These are phyloP conservation scores for Teunomyces cretensis DNA, from an alignment of 805 yeast genomes.

Conservation along the genomic window DNA sequence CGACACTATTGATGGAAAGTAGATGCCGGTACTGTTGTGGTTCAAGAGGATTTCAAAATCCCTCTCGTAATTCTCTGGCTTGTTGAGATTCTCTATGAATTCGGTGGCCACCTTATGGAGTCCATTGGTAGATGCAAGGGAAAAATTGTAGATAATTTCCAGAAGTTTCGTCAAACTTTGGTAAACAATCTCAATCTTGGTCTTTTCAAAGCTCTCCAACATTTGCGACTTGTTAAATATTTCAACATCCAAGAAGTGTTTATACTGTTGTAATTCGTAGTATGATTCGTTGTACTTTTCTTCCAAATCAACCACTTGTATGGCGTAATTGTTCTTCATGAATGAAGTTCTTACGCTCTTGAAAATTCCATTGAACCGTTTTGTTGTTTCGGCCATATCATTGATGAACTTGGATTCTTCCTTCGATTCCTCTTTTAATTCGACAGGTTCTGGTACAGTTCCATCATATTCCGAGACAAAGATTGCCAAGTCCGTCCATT, in stretches of 20 bases:
- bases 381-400: conserved; percentile 22
- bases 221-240: conserved; percentile 18
- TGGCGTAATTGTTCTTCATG: conserved; percentile 28
- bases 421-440: background rate
- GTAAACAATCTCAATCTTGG: conserved; percentile 34
- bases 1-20: conserved; percentile 34
- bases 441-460: background rate
- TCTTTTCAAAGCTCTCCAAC: conserved; percentile 35
- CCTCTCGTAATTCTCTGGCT: conserved; percentile 16
- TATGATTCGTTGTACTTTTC: conserved; percentile 33
- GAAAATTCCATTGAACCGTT: conserved; percentile 23
- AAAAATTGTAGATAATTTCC: conserved; percentile 30
- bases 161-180: conserved; percentile 32
- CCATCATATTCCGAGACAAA: conserved; percentile 14
- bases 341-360: conserved; percentile 32
- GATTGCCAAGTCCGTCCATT: conserved; percentile 39
- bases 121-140: conserved; percentile 23
- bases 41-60: conserved; percentile 26
- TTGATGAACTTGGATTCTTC: background rate
- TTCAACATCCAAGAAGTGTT: conserved; percentile 30
- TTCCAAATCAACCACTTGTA: conserved; percentile 28
- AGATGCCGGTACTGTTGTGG: conserved; percentile 37
- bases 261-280: conserved; percentile 30
- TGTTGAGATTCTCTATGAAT: conserved; percentile 19
- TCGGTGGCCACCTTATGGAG: conserved; percentile 23